Base-by-base conservation (phyloP, 306 rosid genomes). In the Rosa multiflora region DNA sequence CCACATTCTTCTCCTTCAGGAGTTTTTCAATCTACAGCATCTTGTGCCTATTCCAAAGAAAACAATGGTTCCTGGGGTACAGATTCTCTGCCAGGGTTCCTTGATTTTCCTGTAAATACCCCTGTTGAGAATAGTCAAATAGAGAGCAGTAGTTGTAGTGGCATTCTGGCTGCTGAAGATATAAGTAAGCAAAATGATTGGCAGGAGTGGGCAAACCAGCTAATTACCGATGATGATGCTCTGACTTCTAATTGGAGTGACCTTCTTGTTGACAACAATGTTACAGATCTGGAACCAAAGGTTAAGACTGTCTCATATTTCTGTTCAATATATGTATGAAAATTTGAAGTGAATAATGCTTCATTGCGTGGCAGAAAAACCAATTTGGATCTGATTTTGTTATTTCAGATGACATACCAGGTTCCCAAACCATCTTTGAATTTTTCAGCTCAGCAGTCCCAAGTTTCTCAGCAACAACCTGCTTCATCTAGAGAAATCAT, bases 141-240 rank as follows among this genome's bases (percentile, higher is more conserved):
- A 83, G 96, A 90, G 79, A 83, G 81, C 84, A 83, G 88, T 86
- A 88, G 87, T 77, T 86, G 97, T 82, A 86, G 85, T n/a, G 75
- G 77, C 82, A 76, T 88, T 70, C 80, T 92, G 87, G 87, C 88
- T 64, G 76, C 91, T 49, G 98, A 90, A 72, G 99, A 93, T 78
- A 86, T 86, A 79, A 70, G 86, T 79, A 91, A 90, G 90, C 84
- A 75, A 75, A 83, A 76, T 76, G 97, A 89, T 82, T 94, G 98
- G 97, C 97, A 86, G 72, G 98, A 89, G 53, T 96, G 99, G 99
- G 97, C 98, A n/a, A 97, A 91, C 83, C 91, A 90, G 81, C 88
- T 91, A 71, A 93, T 96, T 56, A 86, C 90, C 43, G 99, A 93
- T 78, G 96, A 89, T n/a, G 94, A 89, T 81, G 75, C 92, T 48